phyloP scores from a whole-genome alignment of 2,329 filamentous ascomycete genomes.

The Grosmannia serpens region DNA sequence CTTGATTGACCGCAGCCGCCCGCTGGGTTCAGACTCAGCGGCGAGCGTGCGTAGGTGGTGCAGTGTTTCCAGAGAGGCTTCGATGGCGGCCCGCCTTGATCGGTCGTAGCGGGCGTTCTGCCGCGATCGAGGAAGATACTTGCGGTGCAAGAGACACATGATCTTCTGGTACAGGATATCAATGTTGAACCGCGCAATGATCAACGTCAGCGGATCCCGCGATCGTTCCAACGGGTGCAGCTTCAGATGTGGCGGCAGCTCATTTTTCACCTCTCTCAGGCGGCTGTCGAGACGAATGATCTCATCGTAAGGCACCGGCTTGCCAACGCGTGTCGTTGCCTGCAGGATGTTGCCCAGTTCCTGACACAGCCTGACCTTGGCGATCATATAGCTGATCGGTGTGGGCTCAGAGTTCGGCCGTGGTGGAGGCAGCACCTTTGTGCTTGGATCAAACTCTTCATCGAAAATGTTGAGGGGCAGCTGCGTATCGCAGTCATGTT shows the following conservation, averaged over 20 bases:
- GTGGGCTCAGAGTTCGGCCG: slow-evolving; percentile 60
- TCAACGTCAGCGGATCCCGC: slow-evolving; percentile 69
- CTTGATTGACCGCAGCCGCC: slow-evolving; percentile 59
- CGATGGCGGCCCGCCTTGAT: slow-evolving; percentile 72
- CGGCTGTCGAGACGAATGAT: slow-evolving; percentile 51
- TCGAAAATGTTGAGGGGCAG: slow-evolving; percentile 71
- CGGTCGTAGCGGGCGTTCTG: slow-evolving; percentile 73
- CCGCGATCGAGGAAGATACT: slow-evolving; percentile 68
- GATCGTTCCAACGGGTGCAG: slow-evolving; percentile 65
- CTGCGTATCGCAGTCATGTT: slow-evolving; percentile 63
- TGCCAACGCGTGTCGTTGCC: slow-evolving; percentile 43
- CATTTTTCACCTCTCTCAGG: slow-evolving; percentile 48
- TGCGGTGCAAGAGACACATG: slow-evolving; percentile 77
- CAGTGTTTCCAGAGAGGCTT: slow-evolving; percentile 74
- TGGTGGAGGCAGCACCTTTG: slow-evolving; percentile 54
- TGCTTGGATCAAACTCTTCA: slow-evolving; percentile 63
- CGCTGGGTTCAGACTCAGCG: slow-evolving; percentile 59
- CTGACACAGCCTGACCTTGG: slow-evolving; percentile 55
- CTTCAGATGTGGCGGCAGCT: slow-evolving; percentile 69
- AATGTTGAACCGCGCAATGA: slow-evolving; percentile 75
- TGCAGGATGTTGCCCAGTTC: slow-evolving; percentile 65
- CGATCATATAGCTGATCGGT: slow-evolving; percentile 68
- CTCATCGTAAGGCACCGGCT: slow-evolving; percentile 49
- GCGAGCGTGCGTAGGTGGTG: slow-evolving; percentile 66
- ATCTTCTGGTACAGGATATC: slow-evolving; percentile 83